Evolutionary conservation across 352 stramenopile genomes (phyloP).

Genomic region (Paralagenidium karlingii): DNA sequence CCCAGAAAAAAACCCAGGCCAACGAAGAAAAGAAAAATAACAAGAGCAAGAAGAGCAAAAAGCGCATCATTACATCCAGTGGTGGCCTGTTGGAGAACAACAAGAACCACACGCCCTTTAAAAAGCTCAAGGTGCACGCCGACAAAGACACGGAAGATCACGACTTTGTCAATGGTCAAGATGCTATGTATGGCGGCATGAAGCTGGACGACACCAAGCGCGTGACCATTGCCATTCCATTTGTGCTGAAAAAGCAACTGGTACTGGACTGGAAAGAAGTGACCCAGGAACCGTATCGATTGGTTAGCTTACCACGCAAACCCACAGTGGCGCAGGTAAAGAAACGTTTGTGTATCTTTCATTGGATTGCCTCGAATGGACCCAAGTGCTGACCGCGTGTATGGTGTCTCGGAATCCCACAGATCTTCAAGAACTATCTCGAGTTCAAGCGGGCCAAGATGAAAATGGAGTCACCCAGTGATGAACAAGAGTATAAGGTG

Average conservation of each 20-base stretch:
- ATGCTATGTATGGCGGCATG: background rate
- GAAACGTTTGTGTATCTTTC: background rate
- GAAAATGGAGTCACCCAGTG: conserved; percentile 23
- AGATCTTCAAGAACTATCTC: conserved; percentile 77
- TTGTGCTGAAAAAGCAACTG: conserved; percentile 87
- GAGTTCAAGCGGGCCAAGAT: conserved; percentile 63
- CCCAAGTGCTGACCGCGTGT: background rate
- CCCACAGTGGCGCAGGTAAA: conserved; percentile 40
- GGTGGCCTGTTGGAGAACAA: conserved; percentile 3
- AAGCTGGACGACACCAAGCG: conserved; percentile 15
- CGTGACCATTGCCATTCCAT: conserved; percentile 75
- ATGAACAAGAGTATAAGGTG: conserved; percentile 68
- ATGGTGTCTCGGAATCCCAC: conserved; percentile 8
- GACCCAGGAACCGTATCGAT: conserved; percentile 58
- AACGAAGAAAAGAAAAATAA: conserved; percentile 1
- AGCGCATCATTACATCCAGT: conserved; percentile 5
- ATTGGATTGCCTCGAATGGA: background rate
- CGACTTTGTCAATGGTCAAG: background rate
- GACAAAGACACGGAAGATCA: conserved; percentile 63
- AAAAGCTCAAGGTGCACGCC: conserved; percentile 49
- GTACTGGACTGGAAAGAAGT: conserved; percentile 86
- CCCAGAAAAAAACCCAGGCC: conserved; percentile 20
- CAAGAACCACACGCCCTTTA: conserved; percentile 47
- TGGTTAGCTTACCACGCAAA: conserved; percentile 74
- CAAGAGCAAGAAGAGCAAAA: conserved; percentile 39